Base-by-base conservation (phyloP, 1,284 basidiomycete species). In the Marasmius tenuissimus region DNA sequence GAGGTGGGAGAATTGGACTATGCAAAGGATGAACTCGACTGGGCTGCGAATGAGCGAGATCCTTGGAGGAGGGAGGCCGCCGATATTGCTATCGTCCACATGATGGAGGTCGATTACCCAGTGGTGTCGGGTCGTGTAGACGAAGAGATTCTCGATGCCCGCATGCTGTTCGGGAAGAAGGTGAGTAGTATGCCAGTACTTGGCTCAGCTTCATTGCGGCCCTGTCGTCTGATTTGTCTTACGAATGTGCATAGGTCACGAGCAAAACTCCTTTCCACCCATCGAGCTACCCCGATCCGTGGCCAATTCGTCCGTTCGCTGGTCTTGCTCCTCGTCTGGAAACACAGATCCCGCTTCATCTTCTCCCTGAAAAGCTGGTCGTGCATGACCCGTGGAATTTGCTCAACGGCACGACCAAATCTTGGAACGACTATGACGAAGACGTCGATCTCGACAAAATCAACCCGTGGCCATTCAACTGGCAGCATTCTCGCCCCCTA, bases 281-380 rank as follows among this genome's bases (percentile, higher is more conserved):
- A 27, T 34, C 42, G 3, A 57, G 57, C 20, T 65, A 62, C 34
- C 66, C 64, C 12, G 16, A 47, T 16, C 59, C 62, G 16, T 67
- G 61, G 60, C 66, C 64, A 38, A 35, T 57, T 6, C 39, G 55
- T 5, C 63, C 66, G 0, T 67, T 67, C 48, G 61, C 57, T 1
- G 58, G 61, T 1, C 10, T 53, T 10, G 20, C 20, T 47, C 60
- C 64, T 6, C 63, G 39, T n/a, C 66, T 71, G 20, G 66, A 69
- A 54, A 50, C 62, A 38, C 57, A 49, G 3, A 51, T 71, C 20
- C 67, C 67, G 4, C 58, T 63, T 42, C 64, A 67, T 47, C 63
- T 67, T 18, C 65, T 72, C 12, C 71, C 71, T 7, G 57, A 68
- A 56, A 69, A 65, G 49, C 64, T 72, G n/a, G 60, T 71, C 37